Conservation (phyloP, 768 basidiomycete species). For the Mycena vitilis region DNA sequence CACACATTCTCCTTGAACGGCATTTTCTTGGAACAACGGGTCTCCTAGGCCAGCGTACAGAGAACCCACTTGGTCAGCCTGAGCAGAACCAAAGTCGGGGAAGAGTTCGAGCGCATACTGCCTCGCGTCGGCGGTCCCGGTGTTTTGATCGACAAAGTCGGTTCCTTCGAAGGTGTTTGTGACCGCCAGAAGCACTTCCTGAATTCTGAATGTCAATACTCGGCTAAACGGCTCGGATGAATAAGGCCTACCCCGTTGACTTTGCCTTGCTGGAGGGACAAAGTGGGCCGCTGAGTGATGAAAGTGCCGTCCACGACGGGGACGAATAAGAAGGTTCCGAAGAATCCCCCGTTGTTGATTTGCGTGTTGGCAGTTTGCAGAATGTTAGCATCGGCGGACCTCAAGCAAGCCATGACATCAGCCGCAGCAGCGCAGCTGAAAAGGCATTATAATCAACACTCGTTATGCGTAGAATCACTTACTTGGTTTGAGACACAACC, state of each 20-base stretch:
- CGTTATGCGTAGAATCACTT: not conserved
- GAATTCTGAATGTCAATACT: not conserved
- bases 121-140: slow-evolving; percentile 29
- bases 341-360: slow-evolving; percentile 42
- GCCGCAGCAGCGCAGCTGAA: slow-evolving; percentile 38
- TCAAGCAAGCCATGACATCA: slow-evolving; percentile 35
- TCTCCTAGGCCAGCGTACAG: slow-evolving; percentile 37
- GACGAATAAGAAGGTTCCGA: slow-evolving; percentile 36
- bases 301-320: slow-evolving; percentile 52
- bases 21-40: slow-evolving; percentile 35
- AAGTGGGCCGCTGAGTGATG: slow-evolving; percentile 47
- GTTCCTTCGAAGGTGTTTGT: slow-evolving; percentile 47
- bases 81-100: slow-evolving; percentile 34
- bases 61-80: slow-evolving; percentile 20
- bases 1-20: slow-evolving; percentile 45
- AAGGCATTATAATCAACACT: not conserved
- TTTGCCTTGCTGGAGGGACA: slow-evolving; percentile 41
- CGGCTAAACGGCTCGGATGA: too few relatives aligned
- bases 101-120: slow-evolving; percentile 40
- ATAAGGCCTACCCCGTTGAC: slow-evolving; percentile 44
- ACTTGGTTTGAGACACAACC: slow-evolving; percentile 38
- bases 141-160: slow-evolving; percentile 39
- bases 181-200: slow-evolving; percentile 37
- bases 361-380: slow-evolving; percentile 43
- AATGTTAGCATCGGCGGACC: slow-evolving; percentile 34